Conservation (phyloP, 805 yeast species). For the Suhomyces sp. region DNA sequence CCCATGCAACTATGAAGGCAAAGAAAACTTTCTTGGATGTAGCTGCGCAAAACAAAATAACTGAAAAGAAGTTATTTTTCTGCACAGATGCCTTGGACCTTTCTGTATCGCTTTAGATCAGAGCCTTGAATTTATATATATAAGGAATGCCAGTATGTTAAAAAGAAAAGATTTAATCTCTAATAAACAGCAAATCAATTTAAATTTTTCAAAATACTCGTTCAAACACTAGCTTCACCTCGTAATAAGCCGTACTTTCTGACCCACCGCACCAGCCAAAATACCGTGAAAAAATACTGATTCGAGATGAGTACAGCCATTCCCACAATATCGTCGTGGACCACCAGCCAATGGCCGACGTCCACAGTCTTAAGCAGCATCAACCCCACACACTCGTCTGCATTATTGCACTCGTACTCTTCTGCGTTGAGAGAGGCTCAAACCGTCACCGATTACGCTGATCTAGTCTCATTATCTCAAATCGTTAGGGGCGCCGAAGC, state of each 20-base stretch:
- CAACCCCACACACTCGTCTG: slow-evolving; percentile 22
- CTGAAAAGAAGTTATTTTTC: background rate
- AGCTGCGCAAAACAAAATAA: background rate
- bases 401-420: slow-evolving; percentile 14
- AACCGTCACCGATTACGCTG: slow-evolving; percentile 20
- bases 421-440: slow-evolving; percentile 16
- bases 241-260: background rate
- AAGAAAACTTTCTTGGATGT: background rate
- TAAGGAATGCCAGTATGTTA: background rate
- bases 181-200: background rate
- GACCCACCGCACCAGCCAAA: background rate
- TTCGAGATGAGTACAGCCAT: background rate
- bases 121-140: background rate
- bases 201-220: background rate
- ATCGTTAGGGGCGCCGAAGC: slow-evolving; percentile 35
- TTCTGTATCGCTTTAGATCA: background rate
- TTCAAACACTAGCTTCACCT: background rate
- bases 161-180: background rate
- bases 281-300: background rate
- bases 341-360: slow-evolving; percentile 25
- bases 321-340: slow-evolving; percentile 15
- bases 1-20: too few species aligned
- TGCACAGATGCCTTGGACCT: background rate
- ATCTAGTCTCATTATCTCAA: slow-evolving; percentile 21
- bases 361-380: slow-evolving; percentile 27